Base-by-base conservation (phyloP, 73 alveolate species). In the Symbiodinium pilosum region DNA sequence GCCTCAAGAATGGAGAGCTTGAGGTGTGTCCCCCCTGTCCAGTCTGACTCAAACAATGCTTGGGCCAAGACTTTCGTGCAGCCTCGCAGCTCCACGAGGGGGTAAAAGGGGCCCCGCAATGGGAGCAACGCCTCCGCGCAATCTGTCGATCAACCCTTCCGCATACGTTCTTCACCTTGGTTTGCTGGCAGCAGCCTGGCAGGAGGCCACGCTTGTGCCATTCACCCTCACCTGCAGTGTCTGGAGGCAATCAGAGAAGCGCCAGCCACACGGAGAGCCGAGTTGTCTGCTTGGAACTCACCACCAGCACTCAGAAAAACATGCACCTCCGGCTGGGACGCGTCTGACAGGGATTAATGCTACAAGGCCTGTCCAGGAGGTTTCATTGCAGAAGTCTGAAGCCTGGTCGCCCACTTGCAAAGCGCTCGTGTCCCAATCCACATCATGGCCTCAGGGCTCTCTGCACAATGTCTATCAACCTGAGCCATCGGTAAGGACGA, bases 341-440 rank as follows among this genome's bases (percentile, higher is more conserved):
- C 59, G 59, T n/a, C n/a, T n/a, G n/a, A n/a, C n/a, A n/a, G n/a
- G n/a, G n/a, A n/a, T n/a, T n/a, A n/a, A 54, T 30, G 4, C n/a
- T 54, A 30, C 18, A 30, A 30, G 71, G 12, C 73, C 73, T 54
- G 73, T 16, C 73, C 30, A 54, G 0, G 68, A 16, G 68, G 21
- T 16, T 51, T 26, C 73, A 54, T 30, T 5, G 81, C 81, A 64
- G 4, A 24, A n/a, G 41, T 28, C 81, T 0, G 16, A 1, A 5
- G 81, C 81, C 81, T 64, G 81, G 81, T 64, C 81, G 38, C 81
- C 81, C 81, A 64, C 81, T 28, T 64, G 81, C 81, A 64, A 38
- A 32, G 24, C 39, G 81, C 81, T 64, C 38, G 81, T 64, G 81
- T 64, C 81, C 81, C 81, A 64, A 38, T 34, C 9, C 39, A 64